Base-by-base conservation (phyloP, 495 filamentous ascomycete species). In the Hypoxylon cercidicola region DNA sequence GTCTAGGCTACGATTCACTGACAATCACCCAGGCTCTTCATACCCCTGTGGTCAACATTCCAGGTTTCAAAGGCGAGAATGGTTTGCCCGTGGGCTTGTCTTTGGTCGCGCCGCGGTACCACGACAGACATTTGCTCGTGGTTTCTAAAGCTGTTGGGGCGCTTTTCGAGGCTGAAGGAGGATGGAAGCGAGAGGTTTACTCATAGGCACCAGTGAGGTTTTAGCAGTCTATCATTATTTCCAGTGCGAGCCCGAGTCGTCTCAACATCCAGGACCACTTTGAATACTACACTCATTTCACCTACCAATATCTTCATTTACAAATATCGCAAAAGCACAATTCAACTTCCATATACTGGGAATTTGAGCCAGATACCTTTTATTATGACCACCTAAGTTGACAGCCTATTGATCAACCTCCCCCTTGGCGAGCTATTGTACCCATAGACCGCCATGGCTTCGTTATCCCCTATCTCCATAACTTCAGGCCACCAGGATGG, bases 31-130 rank as follows among this genome's bases (percentile, higher is more conserved):
- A 77, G 68, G 77, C 75, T 21, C 66, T 84, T 11, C 82, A 84
- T 43, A 78, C 77, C 6, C 82, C 83, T 5, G 77, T 77, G 15
- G 62, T 83, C 25, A 82, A 85, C 44, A 62, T 85, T 5, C 81
- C 81, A 1, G 83, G 79, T 0, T 84, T 86, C 54, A 71, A 73
- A 34, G 81, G 82, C 0, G 74, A 69, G 39, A 76, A 80, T 46
- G 78, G 76, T 3, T 73, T 85, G 77, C 82, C 82, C 0, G 73
- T 86, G 45, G 82, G 82, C 1, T 59, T 85, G 43, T 81, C 79
- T 0, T 60, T 82, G 11, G 76, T 84, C 7, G 74, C 69, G 11
- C 68, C 75, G 5, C 66, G 82, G 52, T 85, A 81, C 65, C 64
- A 60, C 25, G 83, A 86, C 63, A 64, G 73, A 43, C 76, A 76